These are phyloP conservation scores for Coniochaeta prunicola DNA, from an alignment of 2,329 filamentous ascomycete genomes.

Conservation along the genomic window DNA sequence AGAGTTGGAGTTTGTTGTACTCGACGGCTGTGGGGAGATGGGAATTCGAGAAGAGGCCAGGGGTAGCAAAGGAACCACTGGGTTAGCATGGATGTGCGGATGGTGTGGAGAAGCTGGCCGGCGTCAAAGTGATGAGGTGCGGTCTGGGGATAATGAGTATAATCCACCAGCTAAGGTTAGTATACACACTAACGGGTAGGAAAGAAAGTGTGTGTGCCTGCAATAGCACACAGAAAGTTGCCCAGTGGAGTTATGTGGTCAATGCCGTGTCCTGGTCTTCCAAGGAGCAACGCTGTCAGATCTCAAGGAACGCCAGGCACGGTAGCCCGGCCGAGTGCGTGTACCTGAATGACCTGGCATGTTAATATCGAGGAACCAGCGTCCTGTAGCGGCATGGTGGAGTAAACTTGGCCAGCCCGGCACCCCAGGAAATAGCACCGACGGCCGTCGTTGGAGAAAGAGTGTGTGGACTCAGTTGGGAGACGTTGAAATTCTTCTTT, in stretches of 20 bases:
- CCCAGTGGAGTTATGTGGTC: constrained; percentile 1
- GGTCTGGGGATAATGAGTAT: constrained; percentile 6
- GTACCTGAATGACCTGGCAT: constrained; percentile 17
- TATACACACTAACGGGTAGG: not conserved
- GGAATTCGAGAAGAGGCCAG: constrained; percentile 8
- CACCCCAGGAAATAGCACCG: not conserved
- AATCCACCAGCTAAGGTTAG: not conserved
- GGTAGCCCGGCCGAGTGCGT: constrained; percentile 9
- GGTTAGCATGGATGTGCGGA: constrained; percentile 8
- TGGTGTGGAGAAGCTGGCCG: constrained; percentile 17
- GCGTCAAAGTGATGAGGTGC: constrained; percentile 10
- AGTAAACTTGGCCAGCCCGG: not conserved
- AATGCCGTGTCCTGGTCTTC: constrained; percentile 12
- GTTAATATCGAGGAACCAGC: constrained; percentile 14
- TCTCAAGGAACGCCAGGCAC: constrained; percentile 16
- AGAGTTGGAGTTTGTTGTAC: constrained; percentile 23
- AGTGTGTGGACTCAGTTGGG: not conserved
- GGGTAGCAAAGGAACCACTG: constrained; percentile 9
- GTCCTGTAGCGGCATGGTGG: constrained; percentile 3
- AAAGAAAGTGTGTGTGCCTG: not conserved
- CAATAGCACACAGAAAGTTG: not conserved
- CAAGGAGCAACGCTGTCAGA: constrained; percentile 8
- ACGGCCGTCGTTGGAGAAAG: not conserved
- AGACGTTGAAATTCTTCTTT: not conserved
- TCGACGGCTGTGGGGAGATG: constrained; percentile 23